Conservation (phyloP, 441 rosid genomes). For the Populus hybrid region DNA sequence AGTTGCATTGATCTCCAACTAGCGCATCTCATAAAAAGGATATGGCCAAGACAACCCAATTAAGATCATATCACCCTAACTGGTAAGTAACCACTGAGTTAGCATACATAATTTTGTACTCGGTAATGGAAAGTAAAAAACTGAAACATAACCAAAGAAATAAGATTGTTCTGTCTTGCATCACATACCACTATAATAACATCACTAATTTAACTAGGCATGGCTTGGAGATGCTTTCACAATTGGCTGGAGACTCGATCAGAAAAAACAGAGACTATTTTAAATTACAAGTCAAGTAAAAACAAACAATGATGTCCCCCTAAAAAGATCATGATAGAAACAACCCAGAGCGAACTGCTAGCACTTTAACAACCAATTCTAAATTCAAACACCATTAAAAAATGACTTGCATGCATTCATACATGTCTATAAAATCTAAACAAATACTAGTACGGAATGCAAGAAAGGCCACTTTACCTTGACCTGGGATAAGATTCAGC, state of each 20-base stretch:
- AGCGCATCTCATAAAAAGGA: neutral
- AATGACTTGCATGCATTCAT: neutral
- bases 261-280: neutral
- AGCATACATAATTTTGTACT: neutral
- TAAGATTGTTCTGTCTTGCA: neutral
- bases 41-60: neutral
- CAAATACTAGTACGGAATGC: neutral
- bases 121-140: neutral
- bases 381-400: neutral
- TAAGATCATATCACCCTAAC: neutral
- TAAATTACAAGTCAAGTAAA: neutral
- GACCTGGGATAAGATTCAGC: constrained; percentile 53
- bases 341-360: neutral
- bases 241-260: neutral
- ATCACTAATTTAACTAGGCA: neutral
- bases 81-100: neutral
- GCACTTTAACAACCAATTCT: neutral
- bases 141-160: neutral
- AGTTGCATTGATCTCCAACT: neutral
- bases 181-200: neutral
- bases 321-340: neutral
- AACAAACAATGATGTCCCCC: neutral
- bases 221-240: neutral
- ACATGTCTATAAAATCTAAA: neutral
- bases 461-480: constrained; percentile 35